Evolutionary conservation across 306 rosid species (phyloP), one percentile per base, ranked within the genome.

Genomic region (Sphenostylis stenocarpa): DNA sequence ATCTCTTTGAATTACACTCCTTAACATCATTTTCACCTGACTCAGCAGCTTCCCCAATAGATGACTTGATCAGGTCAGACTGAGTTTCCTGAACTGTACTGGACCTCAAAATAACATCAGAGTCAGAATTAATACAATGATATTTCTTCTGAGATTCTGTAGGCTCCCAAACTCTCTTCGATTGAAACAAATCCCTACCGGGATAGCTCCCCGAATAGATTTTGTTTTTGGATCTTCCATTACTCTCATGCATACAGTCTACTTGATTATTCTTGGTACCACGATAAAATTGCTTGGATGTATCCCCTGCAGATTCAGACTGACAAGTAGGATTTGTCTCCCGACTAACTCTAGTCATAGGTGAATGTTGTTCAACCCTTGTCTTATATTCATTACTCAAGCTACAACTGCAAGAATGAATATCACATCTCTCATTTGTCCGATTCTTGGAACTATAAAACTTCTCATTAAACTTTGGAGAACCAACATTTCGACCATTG

Each of bases 141-240:
- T 88, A 87, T 84, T 90, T 94, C 85, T 91, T 94, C 51, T 80
- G 91, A 45, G 93, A 83, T 72, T 90, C 96, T 63, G 81, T 52
- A 69, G 98, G 98, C 82, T 96, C 99, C 99, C 99, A 96, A 53
- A 90, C 96, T 84, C 88, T 93, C 85, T 90, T 93, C 21, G 94
- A 66, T 70, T 91, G 88, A 84, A 82, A 84, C 74, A 80, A 78
- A 70, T 95, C 97, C 85, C 85, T 85, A 64, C 83, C 65, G 39
- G 91, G 52, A 86, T 78, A 79, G 85, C 79, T 89, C 82, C 85
- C 93, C 34, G 44, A 41, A 76, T 55, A 67, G 82, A 82, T 76
- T 86, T 90, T 92, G 88, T 72, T 84, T 92, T 84, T 92, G 78
- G 85, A 67, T 87, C 94, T 91, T 74, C 87, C 94, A 81, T 77